Percentiles rank a stretch among this genome's conserved stretches.
phyloP scores from a whole-genome alignment of 768 basidiomycete species.

The Punctularia strigosozonata region DNA sequence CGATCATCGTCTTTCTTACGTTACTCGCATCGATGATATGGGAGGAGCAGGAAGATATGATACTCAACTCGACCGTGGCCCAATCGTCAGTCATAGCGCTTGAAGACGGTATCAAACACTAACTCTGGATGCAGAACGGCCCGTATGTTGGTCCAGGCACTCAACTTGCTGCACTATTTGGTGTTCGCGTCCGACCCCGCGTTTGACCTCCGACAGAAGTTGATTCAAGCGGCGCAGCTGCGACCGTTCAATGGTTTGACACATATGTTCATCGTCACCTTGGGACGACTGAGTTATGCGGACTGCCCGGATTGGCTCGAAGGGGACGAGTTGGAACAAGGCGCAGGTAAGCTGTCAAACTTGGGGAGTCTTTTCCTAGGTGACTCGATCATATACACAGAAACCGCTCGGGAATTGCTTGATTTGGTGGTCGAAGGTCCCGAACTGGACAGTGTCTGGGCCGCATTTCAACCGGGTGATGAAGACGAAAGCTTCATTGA shows the following conservation, averaged over 20 bases:
- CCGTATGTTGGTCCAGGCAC: slow-evolving; percentile 35
- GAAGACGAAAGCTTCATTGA: slow-evolving; percentile 33
- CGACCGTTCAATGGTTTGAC: slow-evolving; percentile 49
- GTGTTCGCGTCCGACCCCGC: slow-evolving; percentile 35
- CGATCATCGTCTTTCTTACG: slow-evolving; percentile 45
- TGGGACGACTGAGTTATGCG: slow-evolving; percentile 65
- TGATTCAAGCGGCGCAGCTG: slow-evolving; percentile 40
- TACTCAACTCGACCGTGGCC: slow-evolving; percentile 22
- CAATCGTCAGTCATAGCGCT: slow-evolving; percentile 28
- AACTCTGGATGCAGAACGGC: slow-evolving; percentile 29
- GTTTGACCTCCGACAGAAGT: slow-evolving; percentile 42
- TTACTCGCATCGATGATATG: slow-evolving; percentile 46
- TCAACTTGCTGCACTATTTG: slow-evolving; percentile 53
- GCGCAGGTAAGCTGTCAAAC: slow-evolving; percentile 31
- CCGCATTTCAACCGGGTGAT: slow-evolving; percentile 38
- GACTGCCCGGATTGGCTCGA: slow-evolving; percentile 53
- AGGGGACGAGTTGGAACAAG: slow-evolving; percentile 26
- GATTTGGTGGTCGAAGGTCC: slow-evolving; percentile 65
- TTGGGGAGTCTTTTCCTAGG: slow-evolving; percentile 2
- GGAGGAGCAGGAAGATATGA: slow-evolving; percentile 45
- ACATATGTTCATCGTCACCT: slow-evolving; percentile 65
- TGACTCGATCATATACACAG: slow-evolving; percentile 19
- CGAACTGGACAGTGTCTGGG: slow-evolving; percentile 55
- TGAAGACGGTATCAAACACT: too few relatives aligned
- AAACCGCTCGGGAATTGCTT: slow-evolving; percentile 46